Percentiles rank a stretch among this genome's conserved stretches.
phyloP scores from a whole-genome alignment of 768 basidiomycete species.

The Tephrocybe sp. region DNA sequence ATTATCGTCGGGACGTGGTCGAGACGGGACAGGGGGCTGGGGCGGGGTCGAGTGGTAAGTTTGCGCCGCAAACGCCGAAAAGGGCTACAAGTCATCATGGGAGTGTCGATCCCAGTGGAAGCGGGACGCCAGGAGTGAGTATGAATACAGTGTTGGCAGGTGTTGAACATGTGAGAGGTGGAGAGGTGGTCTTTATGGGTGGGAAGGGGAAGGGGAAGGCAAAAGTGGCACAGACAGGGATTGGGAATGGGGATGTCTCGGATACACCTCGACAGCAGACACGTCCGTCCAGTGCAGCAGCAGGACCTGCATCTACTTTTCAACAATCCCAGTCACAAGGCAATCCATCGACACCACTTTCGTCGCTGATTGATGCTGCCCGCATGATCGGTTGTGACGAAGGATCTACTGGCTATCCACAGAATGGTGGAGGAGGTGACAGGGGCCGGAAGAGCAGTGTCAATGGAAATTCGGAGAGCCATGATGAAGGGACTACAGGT shows the following conservation, averaged over 20 bases:
- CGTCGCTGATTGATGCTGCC: slow-evolving; percentile 58
- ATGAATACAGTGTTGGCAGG: not conserved
- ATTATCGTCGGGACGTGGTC: slow-evolving; percentile 19
- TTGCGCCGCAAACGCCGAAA: slow-evolving; percentile 19
- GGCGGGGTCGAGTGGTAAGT: slow-evolving; percentile 4
- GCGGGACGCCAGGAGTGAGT: slow-evolving; percentile 8
- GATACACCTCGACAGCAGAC: slow-evolving; percentile 15
- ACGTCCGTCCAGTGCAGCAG: not conserved
- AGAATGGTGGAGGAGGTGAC: slow-evolving; percentile 24
- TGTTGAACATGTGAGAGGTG: slow-evolving; percentile 21
- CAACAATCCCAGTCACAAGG: slow-evolving; percentile 17
- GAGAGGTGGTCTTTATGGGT: slow-evolving; percentile 4
- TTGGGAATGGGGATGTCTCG: not conserved
- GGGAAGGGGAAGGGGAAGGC: slow-evolving; percentile 5
- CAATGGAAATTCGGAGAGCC: slow-evolving; percentile 14
- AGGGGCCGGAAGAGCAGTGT: slow-evolving; percentile 9
- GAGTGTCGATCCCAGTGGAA: slow-evolving; percentile 10
- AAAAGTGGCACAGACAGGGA: not conserved
- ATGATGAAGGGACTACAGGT: not conserved
- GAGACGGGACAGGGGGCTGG: not conserved
- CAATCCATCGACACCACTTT: slow-evolving; percentile 52
- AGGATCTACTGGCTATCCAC: slow-evolving; percentile 17
- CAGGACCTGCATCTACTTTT: not conserved
- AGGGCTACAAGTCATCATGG: slow-evolving; percentile 1
- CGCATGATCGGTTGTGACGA: slow-evolving; percentile 45